Evolutionary conservation across 805 yeast genomes (phyloP).

Genomic region (Tetrapisispora phaffii): DNA sequence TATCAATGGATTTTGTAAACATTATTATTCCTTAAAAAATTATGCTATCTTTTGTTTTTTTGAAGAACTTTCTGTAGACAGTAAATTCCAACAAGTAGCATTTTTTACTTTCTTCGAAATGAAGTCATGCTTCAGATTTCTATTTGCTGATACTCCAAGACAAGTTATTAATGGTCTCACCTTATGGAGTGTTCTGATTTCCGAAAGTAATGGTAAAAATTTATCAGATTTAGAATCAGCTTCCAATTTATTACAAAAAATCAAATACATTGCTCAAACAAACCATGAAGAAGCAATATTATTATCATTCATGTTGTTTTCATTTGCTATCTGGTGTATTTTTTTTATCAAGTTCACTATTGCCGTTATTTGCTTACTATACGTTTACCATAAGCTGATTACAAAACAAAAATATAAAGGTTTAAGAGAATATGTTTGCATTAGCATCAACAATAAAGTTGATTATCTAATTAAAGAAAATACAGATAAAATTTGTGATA

Average conservation of each 20-base stretch:
- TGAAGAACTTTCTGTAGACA: constrained; percentile 56
- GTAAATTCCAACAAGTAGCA: constrained; percentile 55
- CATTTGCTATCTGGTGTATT: constrained; percentile 63
- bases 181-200: constrained; percentile 39
- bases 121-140: constrained; percentile 49
- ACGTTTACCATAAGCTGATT: constrained; percentile 39
- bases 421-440: constrained; percentile 53
- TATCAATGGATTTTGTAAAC: constrained; percentile 54
- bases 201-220: constrained; percentile 24
- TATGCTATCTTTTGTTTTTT: constrained; percentile 67
- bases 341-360: constrained; percentile 48
- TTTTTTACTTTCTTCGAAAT: constrained; percentile 56
- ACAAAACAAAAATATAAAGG: constrained; percentile 32
- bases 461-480: constrained; percentile 30
- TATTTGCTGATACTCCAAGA: constrained; percentile 79
- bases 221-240: constrained; percentile 24
- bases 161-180: constrained; percentile 78
- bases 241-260: constrained; percentile 33
- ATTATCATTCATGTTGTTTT: constrained; percentile 63
- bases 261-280: constrained; percentile 47
- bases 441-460: constrained; percentile 48
- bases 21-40: constrained; percentile 43
- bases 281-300: constrained; percentile 62
- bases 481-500: constrained; percentile 2
- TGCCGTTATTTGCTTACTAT: constrained; percentile 45